Percentiles rank a stretch among this genome's conserved stretches.
Evolutionary conservation across 2,329 filamentous ascomycete genomes (phyloP).

Genomic region (Pseudogymnoascus sp.): DNA sequence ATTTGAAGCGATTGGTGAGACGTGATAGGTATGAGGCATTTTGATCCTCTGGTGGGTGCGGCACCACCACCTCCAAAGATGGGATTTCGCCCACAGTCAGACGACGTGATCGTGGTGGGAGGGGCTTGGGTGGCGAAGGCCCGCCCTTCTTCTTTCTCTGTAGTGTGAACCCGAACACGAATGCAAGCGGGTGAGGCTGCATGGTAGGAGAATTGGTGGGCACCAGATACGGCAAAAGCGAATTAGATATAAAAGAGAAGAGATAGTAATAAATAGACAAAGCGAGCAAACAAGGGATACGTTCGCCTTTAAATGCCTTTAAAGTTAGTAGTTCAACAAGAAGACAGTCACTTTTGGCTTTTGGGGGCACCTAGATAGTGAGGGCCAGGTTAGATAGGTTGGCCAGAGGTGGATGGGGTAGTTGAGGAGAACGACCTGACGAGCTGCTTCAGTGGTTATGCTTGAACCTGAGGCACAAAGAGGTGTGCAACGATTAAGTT

Average conservation of each 20-base stretch:
- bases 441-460: no score
- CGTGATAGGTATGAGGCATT: neutral
- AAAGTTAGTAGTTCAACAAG: no score
- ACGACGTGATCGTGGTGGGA: neutral
- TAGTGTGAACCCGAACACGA: neutral
- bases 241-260: neutral
- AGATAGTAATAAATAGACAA: no score
- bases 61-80: neutral
- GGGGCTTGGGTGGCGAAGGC: neutral
- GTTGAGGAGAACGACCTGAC: no score
- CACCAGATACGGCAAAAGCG: neutral
- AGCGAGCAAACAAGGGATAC: no score
- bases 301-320: no score
- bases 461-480: no score
- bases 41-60: neutral
- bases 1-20: neutral
- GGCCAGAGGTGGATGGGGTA: no score
- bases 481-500: no score
- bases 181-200: neutral
- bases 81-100: neutral
- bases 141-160: neutral
- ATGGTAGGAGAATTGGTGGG: neutral
- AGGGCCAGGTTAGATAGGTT: no score
- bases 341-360: no score
- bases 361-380: no score